Evolutionary conservation across 345 rosid genomes (phyloP).

Genomic region (Gossypium stocksii): DNA sequence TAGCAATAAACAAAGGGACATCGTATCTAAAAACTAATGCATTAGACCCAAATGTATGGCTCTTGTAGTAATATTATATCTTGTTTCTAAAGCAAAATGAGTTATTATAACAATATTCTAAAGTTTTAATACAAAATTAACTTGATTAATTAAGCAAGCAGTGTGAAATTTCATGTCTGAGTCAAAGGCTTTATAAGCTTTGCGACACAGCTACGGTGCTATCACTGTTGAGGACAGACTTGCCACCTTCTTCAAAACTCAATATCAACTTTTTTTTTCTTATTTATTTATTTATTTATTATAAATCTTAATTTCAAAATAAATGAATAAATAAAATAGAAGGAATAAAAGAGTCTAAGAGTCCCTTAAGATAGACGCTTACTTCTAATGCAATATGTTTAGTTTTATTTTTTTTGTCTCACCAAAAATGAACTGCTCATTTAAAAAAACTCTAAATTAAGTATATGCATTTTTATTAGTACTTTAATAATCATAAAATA

Average conservation of each 20-base stretch:
- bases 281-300: background rate
- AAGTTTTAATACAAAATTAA: background rate
- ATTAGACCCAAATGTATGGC: background rate
- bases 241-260: background rate
- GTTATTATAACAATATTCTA: background rate
- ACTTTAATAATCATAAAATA: no score
- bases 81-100: background rate
- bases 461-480: no score
- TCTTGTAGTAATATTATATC: background rate
- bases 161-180: background rate
- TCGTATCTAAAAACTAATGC: background rate
- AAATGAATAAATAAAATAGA: no score
- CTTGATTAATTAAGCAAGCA: background rate
- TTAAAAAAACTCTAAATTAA: no score
- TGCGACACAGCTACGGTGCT: background rate
- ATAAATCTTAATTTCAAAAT: background rate
- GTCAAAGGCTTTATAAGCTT: background rate
- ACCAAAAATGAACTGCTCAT: no score
- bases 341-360: no score
- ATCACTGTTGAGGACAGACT: background rate
- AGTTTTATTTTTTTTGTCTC: no score
- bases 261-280: background rate
- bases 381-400: no score
- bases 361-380: rapidly evolving
- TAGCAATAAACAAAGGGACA: background rate